These are phyloP conservation scores for Yamadazyma sp. DNA, from an alignment of 1,139 yeast species.

Conservation along the genomic window DNA sequence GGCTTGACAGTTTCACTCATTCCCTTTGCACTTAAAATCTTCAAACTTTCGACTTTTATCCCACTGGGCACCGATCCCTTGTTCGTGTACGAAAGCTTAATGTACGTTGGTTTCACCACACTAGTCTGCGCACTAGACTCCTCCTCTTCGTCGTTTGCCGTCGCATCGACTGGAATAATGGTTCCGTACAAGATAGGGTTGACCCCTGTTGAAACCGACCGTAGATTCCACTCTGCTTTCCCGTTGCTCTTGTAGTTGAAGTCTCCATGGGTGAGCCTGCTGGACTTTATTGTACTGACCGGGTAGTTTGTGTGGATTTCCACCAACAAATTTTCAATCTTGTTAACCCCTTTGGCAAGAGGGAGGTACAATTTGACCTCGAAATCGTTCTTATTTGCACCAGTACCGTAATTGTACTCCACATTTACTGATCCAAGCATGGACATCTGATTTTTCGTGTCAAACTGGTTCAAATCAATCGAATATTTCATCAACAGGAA, in stretches of 20 bases:
- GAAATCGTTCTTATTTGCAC: constrained; percentile 66
- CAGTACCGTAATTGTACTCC: constrained; percentile 62
- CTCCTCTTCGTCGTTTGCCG: constrained; percentile 7
- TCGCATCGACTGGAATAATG: constrained; percentile 19
- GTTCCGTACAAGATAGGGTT: constrained; percentile 69
- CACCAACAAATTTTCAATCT: constrained; percentile 58
- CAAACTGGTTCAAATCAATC: constrained; percentile 43
- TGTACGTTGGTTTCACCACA: constrained; percentile 47
- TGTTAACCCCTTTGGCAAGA: constrained; percentile 48
- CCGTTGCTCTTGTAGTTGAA: constrained; percentile 55
- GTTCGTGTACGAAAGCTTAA: constrained; percentile 55
- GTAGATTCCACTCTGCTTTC: constrained; percentile 71
- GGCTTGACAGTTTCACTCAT: constrained; percentile 67
- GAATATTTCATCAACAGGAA: constrained; percentile 65
- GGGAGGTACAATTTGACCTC: constrained; percentile 65
- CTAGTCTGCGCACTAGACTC: neutral
- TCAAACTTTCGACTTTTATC: constrained; percentile 63
- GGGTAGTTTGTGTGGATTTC: constrained; percentile 30
- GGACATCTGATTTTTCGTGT: constrained; percentile 19
- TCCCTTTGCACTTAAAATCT: constrained; percentile 59
- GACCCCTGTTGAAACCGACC: constrained; percentile 61
- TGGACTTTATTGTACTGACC: constrained; percentile 41
- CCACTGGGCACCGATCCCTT: constrained; percentile 81
- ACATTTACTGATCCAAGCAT: constrained; percentile 58
- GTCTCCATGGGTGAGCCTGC: constrained; percentile 73